Percentiles rank a stretch among this genome's conserved stretches.
phyloP scores from a whole-genome alignment of 352 stramenopile genomes.

The Aphanomyces euteiches region DNA sequence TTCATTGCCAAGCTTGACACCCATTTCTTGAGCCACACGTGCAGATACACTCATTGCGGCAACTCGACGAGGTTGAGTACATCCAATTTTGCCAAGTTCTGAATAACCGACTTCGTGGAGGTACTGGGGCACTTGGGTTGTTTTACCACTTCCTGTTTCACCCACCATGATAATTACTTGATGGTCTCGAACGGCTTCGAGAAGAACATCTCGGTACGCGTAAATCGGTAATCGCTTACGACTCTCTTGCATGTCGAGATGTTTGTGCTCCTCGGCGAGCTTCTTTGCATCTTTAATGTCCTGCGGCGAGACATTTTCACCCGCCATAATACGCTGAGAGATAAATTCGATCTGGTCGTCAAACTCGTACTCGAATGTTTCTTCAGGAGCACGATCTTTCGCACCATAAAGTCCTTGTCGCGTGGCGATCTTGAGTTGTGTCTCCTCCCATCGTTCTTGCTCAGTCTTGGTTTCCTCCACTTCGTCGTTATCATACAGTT shows the following conservation, averaged over 20 bases:
- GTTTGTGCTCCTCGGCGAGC: slow-evolving; percentile 73
- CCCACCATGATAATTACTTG: slow-evolving; percentile 83
- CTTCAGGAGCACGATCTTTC: slow-evolving; percentile 68
- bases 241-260: slow-evolving; percentile 94
- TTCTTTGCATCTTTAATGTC: slow-evolving; percentile 63
- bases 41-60: slow-evolving; percentile 99
- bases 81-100: slow-evolving; percentile 94
- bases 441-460: slow-evolving; percentile 98
- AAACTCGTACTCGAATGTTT: slow-evolving; percentile 97
- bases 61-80: slow-evolving; percentile 94
- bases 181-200: slow-evolving; percentile 76
- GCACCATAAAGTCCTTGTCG: slow-evolving; percentile 43
- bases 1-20: slow-evolving; percentile 95
- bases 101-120: slow-evolving; percentile 96
- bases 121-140: slow-evolving; percentile 99
- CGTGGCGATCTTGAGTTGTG: slow-evolving; percentile 89
- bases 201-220: slow-evolving; percentile 96
- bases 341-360: slow-evolving; percentile 99
- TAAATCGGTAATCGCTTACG: slow-evolving; percentile 97
- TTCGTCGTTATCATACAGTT: slow-evolving; percentile 92
- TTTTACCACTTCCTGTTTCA: slow-evolving; percentile 96
- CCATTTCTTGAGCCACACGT: slow-evolving; percentile 98
- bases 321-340: slow-evolving; percentile 82
- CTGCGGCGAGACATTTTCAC: slow-evolving; percentile 78
- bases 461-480: slow-evolving; percentile 93